Percentiles rank a stretch among this genome's conserved stretches.
Conservation (phyloP, 306 rosid species). For the Malus domestica region ASM211411v1 NC_041798.1:23223001-23223500, state of each 20-base stretch:
- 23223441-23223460: neutral
- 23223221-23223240: neutral
- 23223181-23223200: neutral
- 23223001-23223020: conserved; percentile 52
- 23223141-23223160: neutral
- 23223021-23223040: conserved; percentile 50
- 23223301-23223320: neutral
- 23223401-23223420: neutral
- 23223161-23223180: neutral
- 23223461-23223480: neutral
- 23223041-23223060: neutral
- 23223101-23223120: neutral
- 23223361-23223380: neutral
- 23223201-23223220: neutral
- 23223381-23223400: neutral
- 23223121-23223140: neutral
- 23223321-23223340: neutral
- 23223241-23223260: neutral
- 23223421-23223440: neutral
- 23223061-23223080: neutral
- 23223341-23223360: neutral
- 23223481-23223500: neutral
- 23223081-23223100: neutral
- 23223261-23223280: neutral
- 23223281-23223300: neutral